Evolutionary conservation across 106 monocot genomes (phyloP), one percentile per base, ranked within the genome.

Genomic region (Dioscorea alata): DNA sequence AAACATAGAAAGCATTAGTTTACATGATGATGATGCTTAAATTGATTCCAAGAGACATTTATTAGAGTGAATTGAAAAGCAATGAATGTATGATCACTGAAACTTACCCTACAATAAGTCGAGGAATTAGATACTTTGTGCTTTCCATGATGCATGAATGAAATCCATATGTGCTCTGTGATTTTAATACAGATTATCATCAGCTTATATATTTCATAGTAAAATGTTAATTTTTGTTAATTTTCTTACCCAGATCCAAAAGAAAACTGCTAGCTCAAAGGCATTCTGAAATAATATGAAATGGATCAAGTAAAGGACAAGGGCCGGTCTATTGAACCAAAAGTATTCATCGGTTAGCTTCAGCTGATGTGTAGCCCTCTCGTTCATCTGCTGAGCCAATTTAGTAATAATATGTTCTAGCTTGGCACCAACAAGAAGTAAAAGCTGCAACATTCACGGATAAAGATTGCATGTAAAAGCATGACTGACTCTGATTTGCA

Each of bases 81-180:
- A 42, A 65, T 7, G 42, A 15, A 48, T 16, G 65, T 1, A 48
- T 15, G 10, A 65, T 32, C 42, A 32, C 17, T 20, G 18, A 49
- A 22, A 21, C 56, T 70, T 78, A 94, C 94, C 90, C 94, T 1
- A 87, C 68, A 64, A 79, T 53, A 63, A 94, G 87, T 59, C 90
- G 73, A 19, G 90, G 85, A 22, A 94, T 81, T 73, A 85, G 52
- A 69, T 85, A 91, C 6, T 22, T 71, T 18, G 78, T 32, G 24
- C 74, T 74, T 61, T 84, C 90, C 88, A 94, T 87, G 58, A 91
- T 86, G 70, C 94, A 94, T 5, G 94, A 91, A 22, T 79, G 33
- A 18, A 94, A 83, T 20, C 94, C 90, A 62, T 85, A 90, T 7
- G 85, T 79, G 59, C 51, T 68, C 92, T 92, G 54, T 18, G 54